A percentile compares a stretch with the other conserved stretches of the same genome.
Evolutionary conservation across 495 filamentous ascomycete species (phyloP).

Genomic region (Tetracladium setigerum): DNA sequence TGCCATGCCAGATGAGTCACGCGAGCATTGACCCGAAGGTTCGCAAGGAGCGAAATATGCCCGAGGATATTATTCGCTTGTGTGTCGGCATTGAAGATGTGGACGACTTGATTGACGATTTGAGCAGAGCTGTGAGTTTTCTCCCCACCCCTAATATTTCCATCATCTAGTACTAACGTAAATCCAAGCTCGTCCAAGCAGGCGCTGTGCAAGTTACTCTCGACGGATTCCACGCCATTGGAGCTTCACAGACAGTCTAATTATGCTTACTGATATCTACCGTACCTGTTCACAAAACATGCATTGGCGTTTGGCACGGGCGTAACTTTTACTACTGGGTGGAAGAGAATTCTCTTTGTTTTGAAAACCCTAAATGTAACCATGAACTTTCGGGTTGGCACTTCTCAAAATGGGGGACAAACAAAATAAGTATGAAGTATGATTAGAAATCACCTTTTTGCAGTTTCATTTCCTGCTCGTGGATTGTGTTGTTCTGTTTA

Average conservation of each 20-base stretch:
- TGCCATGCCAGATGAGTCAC: constrained; percentile 99
- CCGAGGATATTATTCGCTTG: constrained; percentile 90
- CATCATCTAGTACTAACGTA: constrained; percentile 6
- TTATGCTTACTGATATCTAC: too few relatives aligned
- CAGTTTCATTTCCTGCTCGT: too few relatives aligned
- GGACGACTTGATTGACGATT: constrained; percentile 88
- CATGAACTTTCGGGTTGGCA: too few relatives aligned
- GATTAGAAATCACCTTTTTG: too few relatives aligned
- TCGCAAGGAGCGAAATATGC: constrained; percentile 78
- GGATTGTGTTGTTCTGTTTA: too few relatives aligned
- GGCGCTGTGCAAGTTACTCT: constrained; percentile 81
- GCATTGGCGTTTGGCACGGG: too few relatives aligned
- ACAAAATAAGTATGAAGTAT: too few relatives aligned
- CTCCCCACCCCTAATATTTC: constrained; percentile 2
- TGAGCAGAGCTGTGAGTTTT: constrained; percentile 75
- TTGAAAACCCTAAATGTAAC: too few relatives aligned
- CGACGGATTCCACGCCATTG: constrained; percentile 61
- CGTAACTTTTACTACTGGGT: too few relatives aligned
- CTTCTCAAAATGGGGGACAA: too few relatives aligned
- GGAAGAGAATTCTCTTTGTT: too few relatives aligned
- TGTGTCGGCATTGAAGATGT: constrained; percentile 97
- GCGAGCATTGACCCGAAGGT: constrained; percentile 97
- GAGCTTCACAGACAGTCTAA: neutral
- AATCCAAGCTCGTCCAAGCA: constrained; percentile 76
- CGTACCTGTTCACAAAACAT: too few relatives aligned